phyloP scores from a whole-genome alignment of 2,329 filamentous ascomycete genomes.

The Fusarium robinianum region DNA sequence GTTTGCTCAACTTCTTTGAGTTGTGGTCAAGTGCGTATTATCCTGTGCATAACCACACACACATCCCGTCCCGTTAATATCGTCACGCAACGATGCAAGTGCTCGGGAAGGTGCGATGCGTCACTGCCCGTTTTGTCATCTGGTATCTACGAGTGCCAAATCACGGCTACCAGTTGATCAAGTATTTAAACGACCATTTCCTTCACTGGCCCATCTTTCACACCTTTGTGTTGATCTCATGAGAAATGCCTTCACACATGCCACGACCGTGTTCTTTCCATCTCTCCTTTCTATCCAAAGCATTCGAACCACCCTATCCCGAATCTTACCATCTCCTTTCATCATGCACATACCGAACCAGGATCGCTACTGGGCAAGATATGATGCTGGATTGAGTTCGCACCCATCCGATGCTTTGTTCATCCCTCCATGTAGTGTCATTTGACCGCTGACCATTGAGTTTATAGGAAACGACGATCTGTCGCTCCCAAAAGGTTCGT shows the following conservation, averaged over 20 bases:
- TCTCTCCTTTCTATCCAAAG: slow-evolving; percentile 5
- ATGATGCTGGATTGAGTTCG: slow-evolving; percentile 32
- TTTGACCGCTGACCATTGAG: slow-evolving; percentile 39
- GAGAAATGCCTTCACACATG: slow-evolving; percentile 8
- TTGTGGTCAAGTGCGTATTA: no score
- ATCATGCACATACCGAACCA: slow-evolving; percentile 27
- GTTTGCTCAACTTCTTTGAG: no score
- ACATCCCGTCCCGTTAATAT: no score
- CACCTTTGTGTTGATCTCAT: no score
- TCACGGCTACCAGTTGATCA: no score
- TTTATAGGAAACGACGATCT: slow-evolving; percentile 64
- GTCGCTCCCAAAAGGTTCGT: slow-evolving; percentile 66
- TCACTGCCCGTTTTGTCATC: background rate
- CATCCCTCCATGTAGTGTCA: background rate
- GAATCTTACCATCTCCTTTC: background rate
- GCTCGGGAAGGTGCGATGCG: no score
- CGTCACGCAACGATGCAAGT: no score
- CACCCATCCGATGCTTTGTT: no score
- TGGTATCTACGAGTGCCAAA: no score
- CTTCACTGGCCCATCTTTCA: no score
- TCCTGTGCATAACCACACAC: no score
- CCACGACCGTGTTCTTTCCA: slow-evolving; percentile 14
- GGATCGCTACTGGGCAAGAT: slow-evolving; percentile 38
- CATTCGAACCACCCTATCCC: slow-evolving; percentile 1
- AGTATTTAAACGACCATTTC: no score